Evolutionary conservation across 495 filamentous ascomycete species (phyloP), one percentile per base, ranked within the genome.

Genomic region (Extremus antarcticus): DNA sequence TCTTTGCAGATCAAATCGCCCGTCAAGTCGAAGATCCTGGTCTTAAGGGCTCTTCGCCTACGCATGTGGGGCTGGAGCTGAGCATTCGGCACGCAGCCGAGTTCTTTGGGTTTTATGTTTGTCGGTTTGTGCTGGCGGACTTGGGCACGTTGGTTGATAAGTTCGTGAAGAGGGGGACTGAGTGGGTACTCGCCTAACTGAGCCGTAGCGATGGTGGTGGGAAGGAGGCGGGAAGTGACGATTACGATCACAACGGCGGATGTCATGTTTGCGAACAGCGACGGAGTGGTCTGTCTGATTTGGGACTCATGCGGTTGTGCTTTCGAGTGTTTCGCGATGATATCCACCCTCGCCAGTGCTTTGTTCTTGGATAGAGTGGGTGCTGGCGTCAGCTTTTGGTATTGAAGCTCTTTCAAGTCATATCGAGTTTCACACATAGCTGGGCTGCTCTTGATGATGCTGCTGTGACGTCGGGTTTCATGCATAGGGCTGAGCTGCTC

Each of bases 91-190:
- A 96, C 70, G 94, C 92, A 10, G 88, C 94, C 25, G 92, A 97
- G 65, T 98, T 98, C 72, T 98, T 98, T 68, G 90, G 84, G 25
- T 95, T 98, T 70, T 97, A 89, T 66, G 76, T 98, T 17, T 96
- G 91, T 68, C 87, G 94, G 16, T 98, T 97, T 66, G 89, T 88
- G 25, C 69, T 97, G 46, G 75, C 84, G 8, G 92, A 98, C 69
- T 72, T 98, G 56, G 76, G 81, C 40, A 64, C 95, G 66, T 78
- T 98, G 73, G 75, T 97, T 65, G 92, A 98, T 69, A 98, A 97
- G 69, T 97, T 91, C 65, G 82, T 98, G 66, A 97, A 97, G 75
- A 79, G 91, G 56, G 88, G 91, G 32, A 94, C 82, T 61, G 91
- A 98, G 72, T 97, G 90, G 91, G 92, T 94, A 46, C 73, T 95